phyloP scores from a whole-genome alignment of 495 filamentous ascomycete species.

The Penicillium manginii region DNA sequence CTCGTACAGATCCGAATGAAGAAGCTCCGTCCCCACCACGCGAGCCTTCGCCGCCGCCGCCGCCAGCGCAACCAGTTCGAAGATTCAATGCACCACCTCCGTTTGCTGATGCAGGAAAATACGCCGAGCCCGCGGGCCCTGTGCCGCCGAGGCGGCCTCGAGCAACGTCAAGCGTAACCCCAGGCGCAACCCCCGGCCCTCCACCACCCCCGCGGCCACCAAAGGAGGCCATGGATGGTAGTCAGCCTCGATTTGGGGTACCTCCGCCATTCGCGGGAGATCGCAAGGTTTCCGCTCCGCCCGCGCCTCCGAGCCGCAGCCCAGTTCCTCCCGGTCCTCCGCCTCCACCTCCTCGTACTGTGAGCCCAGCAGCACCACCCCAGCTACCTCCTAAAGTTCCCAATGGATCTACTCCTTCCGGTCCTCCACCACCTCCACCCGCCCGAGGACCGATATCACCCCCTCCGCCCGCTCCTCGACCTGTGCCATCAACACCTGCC shows the following conservation, averaged over 20 bases:
- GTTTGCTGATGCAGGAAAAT: constrained; percentile 84
- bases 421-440: constrained; percentile 64
- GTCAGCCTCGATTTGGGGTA: constrained; percentile 65
- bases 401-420: constrained; percentile 34
- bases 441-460: constrained; percentile 51
- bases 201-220: constrained; percentile 86
- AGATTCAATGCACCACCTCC: constrained; percentile 84
- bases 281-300: constrained; percentile 64
- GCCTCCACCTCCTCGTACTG: constrained; percentile 69
- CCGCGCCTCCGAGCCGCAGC: constrained; percentile 74
- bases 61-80: constrained; percentile 40
- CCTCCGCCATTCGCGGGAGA: constrained; percentile 82
- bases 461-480: constrained; percentile 53
- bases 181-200: constrained; percentile 65
- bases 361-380: constrained; percentile 57
- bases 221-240: constrained; percentile 80
- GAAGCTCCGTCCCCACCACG: constrained; percentile 57
- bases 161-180: constrained; percentile 50
- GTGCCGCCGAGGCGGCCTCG: constrained; percentile 57
- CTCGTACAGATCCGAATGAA: constrained; percentile 51
- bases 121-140: constrained; percentile 59
- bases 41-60: constrained; percentile 53
- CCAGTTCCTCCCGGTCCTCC: constrained; percentile 58
- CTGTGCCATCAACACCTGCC: constrained; percentile 33
- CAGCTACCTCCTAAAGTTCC: constrained; percentile 76